Base-by-base conservation (phyloP, 805 yeast species). In the Millerozyma miso region DNA sequence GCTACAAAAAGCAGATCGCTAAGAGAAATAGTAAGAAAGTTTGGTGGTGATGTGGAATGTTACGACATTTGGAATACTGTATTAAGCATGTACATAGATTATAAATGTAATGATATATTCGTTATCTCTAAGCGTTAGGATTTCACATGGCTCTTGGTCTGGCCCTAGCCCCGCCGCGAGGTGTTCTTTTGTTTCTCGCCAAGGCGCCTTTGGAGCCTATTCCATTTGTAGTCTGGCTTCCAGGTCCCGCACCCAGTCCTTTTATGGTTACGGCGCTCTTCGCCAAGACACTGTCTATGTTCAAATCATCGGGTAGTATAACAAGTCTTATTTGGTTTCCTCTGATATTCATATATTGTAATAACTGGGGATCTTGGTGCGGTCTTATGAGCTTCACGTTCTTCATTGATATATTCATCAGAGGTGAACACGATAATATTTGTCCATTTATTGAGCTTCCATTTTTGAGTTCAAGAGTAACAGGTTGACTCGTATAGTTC, bases 381-480 rank as follows among this genome's bases (percentile, higher is more conserved):
- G 76, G 79, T 35, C 85, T 74, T 2, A 90, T 81, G 76, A 91
- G 80, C 52, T 83, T 85, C 38, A 87, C 91, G 50, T 85, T 85
- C 53, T 85, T 81, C 47, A 90, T 63, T 3, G 88, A 80, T 36
- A 90, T 81, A 63, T 90, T 90, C 98, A 90, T 90, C 48, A 85
- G 77, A 19, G 97, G 96, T 2, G 96, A 74, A 33, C 93, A 96
- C 4, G 89, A 79, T 33, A 85, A 79, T 19, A 91, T 70, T 12
- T 90, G 86, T 0, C 98, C 98, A 54, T 85, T 79, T 4, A 91
- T 78, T 4, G 87, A 75, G 3, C 91, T 86, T 33, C 97, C 97
- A 63, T 91, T 88, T 62, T 90, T 91, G 56, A 91, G 71, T 60
- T 90, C 98, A 15, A 90, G 85, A 40, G 91, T 89, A 1, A 91